Conservation (phyloP, 495 filamentous ascomycete genomes). For the Gamarada debralockiae region DNA sequence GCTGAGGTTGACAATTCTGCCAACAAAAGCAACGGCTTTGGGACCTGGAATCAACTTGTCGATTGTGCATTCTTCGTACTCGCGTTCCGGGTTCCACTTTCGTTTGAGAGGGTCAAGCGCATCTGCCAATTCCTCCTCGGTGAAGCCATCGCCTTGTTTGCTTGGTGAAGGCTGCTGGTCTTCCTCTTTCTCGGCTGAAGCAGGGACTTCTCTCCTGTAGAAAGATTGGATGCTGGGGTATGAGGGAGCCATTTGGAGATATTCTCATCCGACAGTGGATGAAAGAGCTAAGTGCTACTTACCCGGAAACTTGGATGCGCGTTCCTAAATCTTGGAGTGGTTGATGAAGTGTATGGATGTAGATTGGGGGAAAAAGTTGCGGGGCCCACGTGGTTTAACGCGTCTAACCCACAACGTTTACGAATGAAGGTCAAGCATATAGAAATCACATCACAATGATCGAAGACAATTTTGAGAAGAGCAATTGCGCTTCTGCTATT, state of each 20-base stretch:
- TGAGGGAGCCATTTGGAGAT: conserved; percentile 31
- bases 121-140: conserved; percentile 39
- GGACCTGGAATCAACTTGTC: conserved; percentile 47
- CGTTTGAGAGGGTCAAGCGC: conserved; percentile 34
- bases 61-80: conserved; percentile 49
- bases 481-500: conserved; percentile 14
- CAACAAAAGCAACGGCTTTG: conserved; percentile 46
- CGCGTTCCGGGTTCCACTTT: conserved; percentile 50
- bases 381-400: too few relatives aligned
- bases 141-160: conserved; percentile 46
- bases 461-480: conserved; percentile 2
- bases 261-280: background rate
- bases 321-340: too few relatives aligned
- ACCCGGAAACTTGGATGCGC: too few relatives aligned
- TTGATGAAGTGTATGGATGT: too few relatives aligned
- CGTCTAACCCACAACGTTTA: too few relatives aligned
- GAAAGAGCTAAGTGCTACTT: background rate
- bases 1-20: conserved; percentile 56
- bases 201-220: conserved; percentile 28
- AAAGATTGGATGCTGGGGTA: conserved; percentile 51
- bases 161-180: conserved; percentile 19
- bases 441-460: background rate
- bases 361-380: too few relatives aligned
- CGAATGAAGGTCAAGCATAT: background rate
- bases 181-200: conserved; percentile 13